Conservation (phyloP, 257 asterid species). For the Schizonepeta tenuifolia region DNA sequence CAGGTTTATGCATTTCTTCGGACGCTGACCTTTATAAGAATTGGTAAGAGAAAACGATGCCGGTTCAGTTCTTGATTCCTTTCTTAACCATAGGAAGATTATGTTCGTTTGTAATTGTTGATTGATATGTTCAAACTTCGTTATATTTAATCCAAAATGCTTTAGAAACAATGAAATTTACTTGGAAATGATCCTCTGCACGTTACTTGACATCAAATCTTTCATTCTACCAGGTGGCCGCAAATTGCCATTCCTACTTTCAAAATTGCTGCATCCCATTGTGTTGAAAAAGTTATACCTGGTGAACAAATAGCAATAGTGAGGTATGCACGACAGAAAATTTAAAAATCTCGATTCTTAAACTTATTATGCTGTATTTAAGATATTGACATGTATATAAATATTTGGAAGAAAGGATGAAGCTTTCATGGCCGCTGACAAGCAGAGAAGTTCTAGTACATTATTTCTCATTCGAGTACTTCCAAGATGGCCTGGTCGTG, state of each 20-base stretch:
- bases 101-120: background rate
- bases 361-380: conserved; percentile 5
- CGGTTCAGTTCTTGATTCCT: conserved; percentile 12
- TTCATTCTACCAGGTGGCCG: conserved; percentile 81
- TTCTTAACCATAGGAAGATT: no score
- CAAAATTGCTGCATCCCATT: conserved; percentile 54
- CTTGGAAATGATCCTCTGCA: conserved; percentile 1
- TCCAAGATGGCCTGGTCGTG: conserved; percentile 73
- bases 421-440: conserved; percentile 91
- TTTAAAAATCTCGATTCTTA: conserved; percentile 8
- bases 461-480: conserved; percentile 68
- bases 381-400: conserved; percentile 44
- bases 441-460: conserved; percentile 79
- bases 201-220: conserved; percentile 20
- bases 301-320: conserved; percentile 87
- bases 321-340: conserved; percentile 55
- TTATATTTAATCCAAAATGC: background rate
- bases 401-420: conserved; percentile 91
- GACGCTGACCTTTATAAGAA: conserved; percentile 70
- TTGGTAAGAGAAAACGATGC: conserved; percentile 52
- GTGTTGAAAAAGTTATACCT: conserved; percentile 59
- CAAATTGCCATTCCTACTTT: conserved; percentile 73
- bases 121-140: background rate
- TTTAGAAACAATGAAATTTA: background rate
- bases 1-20: conserved; percentile 86